Evolutionary conservation across 225 moss, liverwort and hornwort genomes (phyloP).

Genomic region (Climacium dendroides): DNA sequence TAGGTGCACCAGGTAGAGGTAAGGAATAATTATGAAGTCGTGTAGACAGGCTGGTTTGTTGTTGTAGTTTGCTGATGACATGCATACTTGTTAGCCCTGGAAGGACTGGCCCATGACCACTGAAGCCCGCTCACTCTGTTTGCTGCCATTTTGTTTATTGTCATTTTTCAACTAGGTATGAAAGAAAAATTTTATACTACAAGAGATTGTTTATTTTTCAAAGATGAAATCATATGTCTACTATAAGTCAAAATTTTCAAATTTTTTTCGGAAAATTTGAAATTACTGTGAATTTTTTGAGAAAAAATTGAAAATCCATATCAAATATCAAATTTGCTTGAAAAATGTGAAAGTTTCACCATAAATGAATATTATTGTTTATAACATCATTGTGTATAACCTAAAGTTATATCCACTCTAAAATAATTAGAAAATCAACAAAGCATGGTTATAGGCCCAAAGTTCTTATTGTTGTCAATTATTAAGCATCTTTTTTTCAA

Average conservation of each 20-base stretch:
- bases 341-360: not conserved
- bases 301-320: not conserved
- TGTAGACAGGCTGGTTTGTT: not conserved
- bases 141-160: not conserved
- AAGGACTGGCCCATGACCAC: no score
- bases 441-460: not conserved
- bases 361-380: not conserved
- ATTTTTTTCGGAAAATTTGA: not conserved
- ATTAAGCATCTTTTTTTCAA: no score
- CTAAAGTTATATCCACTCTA: not conserved
- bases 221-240: not conserved
- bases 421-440: not conserved
- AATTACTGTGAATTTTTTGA: not conserved
- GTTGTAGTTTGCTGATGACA: not conserved
- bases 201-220: not conserved
- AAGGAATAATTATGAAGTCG: not conserved
- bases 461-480: no score
- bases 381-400: not conserved
- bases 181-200: no score
- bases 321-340: accelerated
- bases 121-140: not conserved
- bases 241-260: no score
- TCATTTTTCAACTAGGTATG: no score
- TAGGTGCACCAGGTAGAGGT: not conserved
- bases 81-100: not conserved